Evolutionary conservation across 768 basidiomycete genomes (phyloP), one percentile per base, ranked within the genome.

Genomic region (Suillus subalutaceus): DNA sequence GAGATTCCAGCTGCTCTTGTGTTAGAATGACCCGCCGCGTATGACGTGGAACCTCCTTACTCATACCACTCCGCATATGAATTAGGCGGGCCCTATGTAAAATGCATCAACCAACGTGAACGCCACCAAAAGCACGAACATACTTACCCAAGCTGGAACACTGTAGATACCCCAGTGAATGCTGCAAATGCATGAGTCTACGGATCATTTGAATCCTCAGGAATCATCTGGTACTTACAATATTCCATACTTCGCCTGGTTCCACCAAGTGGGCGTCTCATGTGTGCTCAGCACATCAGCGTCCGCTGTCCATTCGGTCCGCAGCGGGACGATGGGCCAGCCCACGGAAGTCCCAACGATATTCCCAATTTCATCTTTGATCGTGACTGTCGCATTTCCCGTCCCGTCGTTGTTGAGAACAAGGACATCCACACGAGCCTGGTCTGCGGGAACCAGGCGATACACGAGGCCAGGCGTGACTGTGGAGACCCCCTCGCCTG

Each of bases 191-290:
- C n/a, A 5, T 16, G 10, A 13, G 30, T 43, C 43, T 12, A 46
- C 18, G 23, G 40, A 57, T 15, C 41, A 64, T 23, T 63, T 35
- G 55, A 55, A 23, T 60, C 41, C 8, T 23, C 26, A 4, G 3
- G 23, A 18, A 18, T 41, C 10, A n/a, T n/a, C 37, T n/a, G 3
- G 6, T 38, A 68, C 83, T 71, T 67, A 86, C 85, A 86, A 86
- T 20, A 86, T 86, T 12, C 86, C 86, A 68, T 79, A 86, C 72
- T 87, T 88, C 16, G 82, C 84, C 43, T 80, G 75, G 65, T 76
- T 81, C 80, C 81, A 88, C 87, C 87, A 88, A 32, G 77, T 77
- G 0, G 87, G 88, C 2, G 84, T 78, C 67, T 88, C 86, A 60
- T 86, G 86, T 41, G 74, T 75, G 1, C 72, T 77, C 64, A 85